These are phyloP conservation scores for Solanum sparsipilum DNA, from an alignment of 257 asterid species.

Conservation along the genomic window DNA sequence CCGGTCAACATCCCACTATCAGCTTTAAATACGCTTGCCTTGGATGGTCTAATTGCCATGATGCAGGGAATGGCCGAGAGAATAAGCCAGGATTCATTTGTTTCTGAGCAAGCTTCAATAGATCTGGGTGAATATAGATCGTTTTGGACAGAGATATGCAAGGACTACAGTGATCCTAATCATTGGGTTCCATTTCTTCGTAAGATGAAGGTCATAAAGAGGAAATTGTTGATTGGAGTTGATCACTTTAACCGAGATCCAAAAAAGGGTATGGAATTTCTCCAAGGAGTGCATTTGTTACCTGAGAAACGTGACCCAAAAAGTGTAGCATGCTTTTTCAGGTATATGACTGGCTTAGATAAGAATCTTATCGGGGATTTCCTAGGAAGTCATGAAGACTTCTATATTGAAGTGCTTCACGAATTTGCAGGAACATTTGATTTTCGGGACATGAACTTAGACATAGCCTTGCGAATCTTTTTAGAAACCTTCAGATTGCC, in stretches of 20 bases:
- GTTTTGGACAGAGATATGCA: constrained; percentile 70
- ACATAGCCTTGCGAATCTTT: constrained; percentile 75
- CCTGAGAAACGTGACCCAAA: constrained; percentile 59
- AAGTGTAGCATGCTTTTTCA: constrained; percentile 71
- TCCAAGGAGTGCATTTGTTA: constrained; percentile 56
- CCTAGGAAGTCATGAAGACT: constrained; percentile 84
- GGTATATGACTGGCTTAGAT: constrained; percentile 66
- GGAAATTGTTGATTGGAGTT: constrained; percentile 62
- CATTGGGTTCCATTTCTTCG: constrained; percentile 75
- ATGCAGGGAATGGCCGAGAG: constrained; percentile 74
- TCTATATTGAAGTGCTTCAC: constrained; percentile 68
- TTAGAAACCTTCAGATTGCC: constrained; percentile 88
- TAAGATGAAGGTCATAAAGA: constrained; percentile 60
- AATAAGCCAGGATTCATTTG: constrained; percentile 44
- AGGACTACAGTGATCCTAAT: constrained; percentile 46
- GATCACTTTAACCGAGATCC: constrained; percentile 86
- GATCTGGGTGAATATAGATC: constrained; percentile 44
- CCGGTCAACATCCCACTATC: constrained; percentile 81
- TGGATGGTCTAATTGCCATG: constrained; percentile 83
- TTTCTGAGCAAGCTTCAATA: constrained; percentile 19
- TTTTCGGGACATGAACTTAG: constrained; percentile 69
- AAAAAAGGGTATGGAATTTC: constrained; percentile 70
- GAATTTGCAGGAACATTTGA: constrained; percentile 75
- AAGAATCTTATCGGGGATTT: constrained; percentile 75
- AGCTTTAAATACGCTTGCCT: constrained; percentile 69